Evolutionary conservation across 345 rosid species (phyloP), one percentile per base, ranked within the genome.

Genomic region (Schrenkiella parvula): DNA sequence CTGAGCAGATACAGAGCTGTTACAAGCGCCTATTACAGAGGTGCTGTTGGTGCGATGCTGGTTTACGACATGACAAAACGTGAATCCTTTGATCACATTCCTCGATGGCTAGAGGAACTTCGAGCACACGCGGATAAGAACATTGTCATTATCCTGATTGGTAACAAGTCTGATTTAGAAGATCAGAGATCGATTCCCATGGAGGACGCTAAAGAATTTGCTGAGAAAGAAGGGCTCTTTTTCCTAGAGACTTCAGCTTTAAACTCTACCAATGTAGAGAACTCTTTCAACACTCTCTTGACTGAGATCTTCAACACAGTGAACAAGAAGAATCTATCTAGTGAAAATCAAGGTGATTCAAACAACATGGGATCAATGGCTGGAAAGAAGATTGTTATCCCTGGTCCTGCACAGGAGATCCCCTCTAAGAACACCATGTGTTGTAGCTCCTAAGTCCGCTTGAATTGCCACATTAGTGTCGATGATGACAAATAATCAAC

Each of bases 1-100:
- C 10, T 19, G 29, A 57, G 52, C 77, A 87, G 87, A 23, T 85
- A 87, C 38, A 78, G 95, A 66, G 91, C 88, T 21, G 89, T 88
- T 34, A 88, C 91, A 15, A 84, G 87, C 39, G 88, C 89, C 22
- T 84, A 85, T 46, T 85, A 88, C 48, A 79, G 90, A 65, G 93
- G 88, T 12, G 93, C 86, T 48, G 89, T 88, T 52, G 90, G 90
- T 64, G 90, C 89, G 43, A 86, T 86, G 88, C 67, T 88, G 68
- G 88, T 88, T 19, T 86, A 83, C 6, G 93, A 88, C 70, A 81
- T 83, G 64, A 77, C 87, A 7, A 82, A 83, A 51, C 86, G 85
- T 0, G 83, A 83, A 64, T 84, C 84, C 44, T 88, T 88, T 37
- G 90, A 88, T 26, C 93, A 88, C 82, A 88, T 88, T 56, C 85